These are phyloP conservation scores for Cladosporium sp. DNA, from an alignment of 2,329 filamentous ascomycete species.

Conservation along the genomic window DNA sequence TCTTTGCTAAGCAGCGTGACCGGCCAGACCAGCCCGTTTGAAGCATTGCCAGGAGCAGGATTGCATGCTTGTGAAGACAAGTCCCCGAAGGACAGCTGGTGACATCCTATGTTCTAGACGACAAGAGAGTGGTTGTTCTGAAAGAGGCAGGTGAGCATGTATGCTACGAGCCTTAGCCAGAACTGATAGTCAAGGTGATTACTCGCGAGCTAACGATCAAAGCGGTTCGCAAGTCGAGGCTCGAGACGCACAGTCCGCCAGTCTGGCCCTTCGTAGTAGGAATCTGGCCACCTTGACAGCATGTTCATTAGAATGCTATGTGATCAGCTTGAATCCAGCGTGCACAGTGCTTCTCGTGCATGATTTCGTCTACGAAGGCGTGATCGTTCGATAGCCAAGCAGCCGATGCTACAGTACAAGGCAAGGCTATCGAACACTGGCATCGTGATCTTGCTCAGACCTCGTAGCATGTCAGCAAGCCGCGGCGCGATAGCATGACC, in stretches of 20 bases:
- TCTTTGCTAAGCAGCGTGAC: background rate
- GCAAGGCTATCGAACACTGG: background rate
- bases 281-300: background rate
- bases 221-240: background rate
- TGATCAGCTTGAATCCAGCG: background rate
- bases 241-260: background rate
- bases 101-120: background rate
- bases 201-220: background rate
- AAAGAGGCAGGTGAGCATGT: background rate
- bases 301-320: background rate
- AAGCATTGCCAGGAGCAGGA: background rate
- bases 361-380: background rate
- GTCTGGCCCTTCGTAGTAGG: background rate
- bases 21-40: background rate
- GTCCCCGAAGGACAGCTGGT: background rate
- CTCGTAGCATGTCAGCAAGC: background rate
- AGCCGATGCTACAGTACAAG: background rate
- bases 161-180: background rate
- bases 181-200: background rate
- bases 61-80: background rate
- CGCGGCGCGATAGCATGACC: background rate
- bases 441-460: background rate
- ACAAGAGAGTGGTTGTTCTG: background rate
- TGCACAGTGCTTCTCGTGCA: background rate
- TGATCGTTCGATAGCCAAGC: background rate